Base-by-base conservation (phyloP, 2,329 filamentous ascomycete species). In the Pseudogymnoascus pannorum region DNA sequence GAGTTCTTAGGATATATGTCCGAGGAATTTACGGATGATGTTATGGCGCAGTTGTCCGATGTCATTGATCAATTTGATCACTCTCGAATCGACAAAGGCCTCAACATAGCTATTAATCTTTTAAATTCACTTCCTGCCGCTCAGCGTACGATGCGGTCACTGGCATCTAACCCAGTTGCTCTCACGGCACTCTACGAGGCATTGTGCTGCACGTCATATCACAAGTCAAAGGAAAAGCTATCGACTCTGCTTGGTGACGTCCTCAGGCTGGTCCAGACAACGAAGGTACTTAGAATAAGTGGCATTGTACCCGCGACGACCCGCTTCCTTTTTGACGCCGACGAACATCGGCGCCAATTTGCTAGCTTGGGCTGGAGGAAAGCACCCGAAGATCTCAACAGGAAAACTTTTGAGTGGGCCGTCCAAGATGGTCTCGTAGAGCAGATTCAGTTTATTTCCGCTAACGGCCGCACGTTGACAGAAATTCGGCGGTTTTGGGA, bases 121-220 rank as follows among this genome's bases (percentile, higher is more conserved):
- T 79, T 88, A 40, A 75, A 76, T 62, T 73, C 73, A 11, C 68
- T 66, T 7, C 67, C 71, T 14, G 60, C 64, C n/a, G 26, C 61
- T 2, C 57, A 67, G 42, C 69, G 70, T 20, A 70, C 62, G 24
- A 70, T 71, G 61, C 62, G 54, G 16, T 57, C 69, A 12, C 66
- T 73, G n/a, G 64, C 66, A 20, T 72, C 79, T 5, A 75, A 82
- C 26, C 76, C 81, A 1, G 77, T 83, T 26, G 85, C 90, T 5
- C 82, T 95, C 58, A 83, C 94, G 62, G 87, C 91, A 9, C 83
- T 97, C 29, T 96, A 95, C 68, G 93, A 97, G 72, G 87, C 89
- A 0, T 77, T 97, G 59, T 96, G 92, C 72, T 96, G 89, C 72
- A 85, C 92, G 66, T 81, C 88, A 0, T 91, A 95, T 71, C 79